Evolutionary conservation across 306 rosid genomes (phyloP), one percentile per base, ranked within the genome.

Genomic region (Senna siamea): DNA sequence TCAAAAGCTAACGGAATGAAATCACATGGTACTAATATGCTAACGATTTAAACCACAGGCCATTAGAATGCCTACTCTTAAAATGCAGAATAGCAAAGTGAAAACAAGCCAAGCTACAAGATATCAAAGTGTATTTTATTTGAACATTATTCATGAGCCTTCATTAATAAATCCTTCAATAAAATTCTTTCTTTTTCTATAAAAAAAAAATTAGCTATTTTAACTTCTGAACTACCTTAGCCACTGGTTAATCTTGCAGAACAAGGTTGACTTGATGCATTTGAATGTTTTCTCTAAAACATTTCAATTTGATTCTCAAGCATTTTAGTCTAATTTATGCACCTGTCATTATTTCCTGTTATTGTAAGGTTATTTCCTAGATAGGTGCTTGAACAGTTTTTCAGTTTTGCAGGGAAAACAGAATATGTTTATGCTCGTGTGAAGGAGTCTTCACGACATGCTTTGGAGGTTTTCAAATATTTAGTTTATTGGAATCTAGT

Each of bases 341-440:
- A 6, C 14, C 52, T 50, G 59, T 9, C 50, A 18, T 37, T 50
- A 54, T 51, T 34, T 66, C n/a, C 51, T 57, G 18, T 55, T 30
- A 54, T 71, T 54, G 18, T 43, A 43, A 32, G 34, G 17, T 41
- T 47, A 30, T n/a, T n/a, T 38, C 58, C 73, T 28, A 55, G 15
- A 48, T 41, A 26, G 46, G 60, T 43, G 26, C 46, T 58, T 82
- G 44, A 81, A 30, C 74, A 53, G 30, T 77, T 83, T 90, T 68
- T 65, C 46, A 77, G 30, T 70, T 10, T 80, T 89, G 80, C 90
- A 89, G 97, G 98, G 67, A 93, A 93, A 86, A 89, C 96, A 62
- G 96, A 93, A 78, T 89, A 93, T 85, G 77, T 93, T 54, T 93
- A 89, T 83, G 97, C 90, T 76, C 77, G 69, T 19, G 79, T 89